Evolutionary conservation across 805 yeast genomes (phyloP), one percentile per base, ranked within the genome.

Genomic region (Nakazawaea anatomiae): DNA sequence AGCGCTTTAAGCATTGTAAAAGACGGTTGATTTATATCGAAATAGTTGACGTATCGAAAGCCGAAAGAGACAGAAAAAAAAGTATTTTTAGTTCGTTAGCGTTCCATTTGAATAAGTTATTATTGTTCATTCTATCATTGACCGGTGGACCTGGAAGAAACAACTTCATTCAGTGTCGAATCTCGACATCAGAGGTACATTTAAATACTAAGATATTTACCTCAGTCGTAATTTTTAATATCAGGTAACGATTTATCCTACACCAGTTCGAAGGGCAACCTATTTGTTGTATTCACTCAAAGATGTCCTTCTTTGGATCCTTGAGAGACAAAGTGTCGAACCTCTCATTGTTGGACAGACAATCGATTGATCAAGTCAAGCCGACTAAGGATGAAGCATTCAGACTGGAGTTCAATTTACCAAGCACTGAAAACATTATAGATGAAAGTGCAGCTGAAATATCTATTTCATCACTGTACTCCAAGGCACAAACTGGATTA

Each of bases 361-460:
- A 64, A 31, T 60, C 67, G 25, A 52, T 64, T 4, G 38, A 36
- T 35, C 64, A 70, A 6, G 65, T 65, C 29, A 77, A 78, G 14
- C 77, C 81, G 6, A 72, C 85, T 31, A 79, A 78, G 56, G 92
- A 88, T 59, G 92, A 90, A 67, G 62, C 74, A 35, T 83, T 92
- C 60, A 78, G 89, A 56, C 66, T 68, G 30, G 83, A 83, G 52
- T 86, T 82, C 71, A 74, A 75, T 18, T 72, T 94, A 3, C 97
- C 98, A 0, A 80, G 77, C 31, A 75, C 75, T 1, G 96, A 92
- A 61, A 62, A 70, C 1, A 74, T 89, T 11, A 59, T 87, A 50
- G 84, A 79, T 52, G 87, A 85, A 57, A 76, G 79, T 7, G 76
- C 83, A 10, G 91, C 87, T 0, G 96, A 89, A 60, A 62, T 83